phyloP scores from a whole-genome alignment of 176 grass and related monocot genomes.

The Musa troglodytarum region DNA sequence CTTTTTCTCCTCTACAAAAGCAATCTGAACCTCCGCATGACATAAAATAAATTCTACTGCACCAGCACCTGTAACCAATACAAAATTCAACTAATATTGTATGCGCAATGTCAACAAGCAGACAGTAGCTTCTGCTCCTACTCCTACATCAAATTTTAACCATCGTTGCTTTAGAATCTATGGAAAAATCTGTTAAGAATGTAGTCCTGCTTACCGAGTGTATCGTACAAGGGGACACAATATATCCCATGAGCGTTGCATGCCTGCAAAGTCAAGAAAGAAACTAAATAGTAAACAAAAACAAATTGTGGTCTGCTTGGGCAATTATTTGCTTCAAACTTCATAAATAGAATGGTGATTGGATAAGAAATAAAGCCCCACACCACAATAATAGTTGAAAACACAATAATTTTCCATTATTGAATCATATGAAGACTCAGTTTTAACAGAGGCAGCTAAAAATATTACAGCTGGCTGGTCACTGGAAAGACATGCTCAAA shows the following conservation, averaged over 20 bases:
- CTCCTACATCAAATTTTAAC: neutral
- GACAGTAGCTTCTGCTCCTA: neutral
- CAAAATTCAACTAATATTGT: neutral
- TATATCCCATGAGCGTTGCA: slow-evolving; percentile 73
- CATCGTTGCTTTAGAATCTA: neutral
- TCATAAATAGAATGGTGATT: neutral
- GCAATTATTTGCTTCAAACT: neutral
- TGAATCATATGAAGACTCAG: no score
- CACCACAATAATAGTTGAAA: no score
- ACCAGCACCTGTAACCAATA: slow-evolving; percentile 48
- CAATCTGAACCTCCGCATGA: slow-evolving; percentile 84
- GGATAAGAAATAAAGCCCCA: no score
- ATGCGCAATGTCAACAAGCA: neutral
- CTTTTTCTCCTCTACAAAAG: slow-evolving; percentile 74
- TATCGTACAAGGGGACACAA: slow-evolving; percentile 87
- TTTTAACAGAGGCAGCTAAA: no score
- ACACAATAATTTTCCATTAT: no score
- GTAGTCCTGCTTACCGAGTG: slow-evolving; percentile 50
- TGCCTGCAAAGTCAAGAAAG: neutral
- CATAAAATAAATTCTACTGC: slow-evolving; percentile 86
- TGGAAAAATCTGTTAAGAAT: neutral
- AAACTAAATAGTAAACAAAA: neutral
- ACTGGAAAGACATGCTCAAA: neutral
- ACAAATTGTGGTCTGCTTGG: neutral
- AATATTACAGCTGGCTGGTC: no score